Base-by-base conservation (phyloP, 1,284 basidiomycete species). In the Porogramme epimiltina region DNA sequence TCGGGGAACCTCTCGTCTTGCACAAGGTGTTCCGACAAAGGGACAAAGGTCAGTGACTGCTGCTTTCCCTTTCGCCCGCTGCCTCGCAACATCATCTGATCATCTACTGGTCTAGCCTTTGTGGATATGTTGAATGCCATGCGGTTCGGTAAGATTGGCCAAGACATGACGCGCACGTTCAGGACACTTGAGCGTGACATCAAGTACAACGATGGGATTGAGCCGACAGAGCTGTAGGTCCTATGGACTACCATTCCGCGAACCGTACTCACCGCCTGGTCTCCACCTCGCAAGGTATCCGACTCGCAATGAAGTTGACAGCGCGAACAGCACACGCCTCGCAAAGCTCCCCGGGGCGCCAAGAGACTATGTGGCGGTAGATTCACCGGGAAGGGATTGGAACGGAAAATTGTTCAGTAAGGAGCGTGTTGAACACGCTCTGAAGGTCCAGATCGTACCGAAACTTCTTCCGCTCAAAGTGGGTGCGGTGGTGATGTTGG, bases 171-270 rank as follows among this genome's bases (percentile, higher is more conserved):
- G n/a, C 56, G 66, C 4, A 73, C 75, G 9, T 92, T 95, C 59
- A 79, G 74, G 56, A 64, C 66, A 0, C 76, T 89, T 26, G 85
- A 89, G 51, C 74, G 85, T 42, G 59, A 67, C 4, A 78, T 96
- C 3, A 58, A 72, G 1, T 87, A 87, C 55, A 70, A 77, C 8
- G 91, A 94, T 64, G 90, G 86, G 0, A 78, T 94, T 23, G 87
- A 81, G 38, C 84, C 93, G 0, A 95, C 93, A 0, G 91, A 95
- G 67, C 70, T 96, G 82, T 92, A 66, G 33, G 76, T 66, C 1
- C n/a, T n/a, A n/a, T n/a, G n/a, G n/a, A n/a, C n/a, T n/a, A n/a
- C n/a, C n/a, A n/a, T n/a, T n/a, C n/a, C n/a, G n/a, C n/a, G n/a
- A n/a, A n/a, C n/a, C n/a, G n/a, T n/a, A n/a, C n/a, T n/a, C n/a